These are phyloP conservation scores for Ceratorhiza oryzae-sativae DNA, from an alignment of 1,284 basidiomycete genomes.

Conservation along the genomic window DNA sequence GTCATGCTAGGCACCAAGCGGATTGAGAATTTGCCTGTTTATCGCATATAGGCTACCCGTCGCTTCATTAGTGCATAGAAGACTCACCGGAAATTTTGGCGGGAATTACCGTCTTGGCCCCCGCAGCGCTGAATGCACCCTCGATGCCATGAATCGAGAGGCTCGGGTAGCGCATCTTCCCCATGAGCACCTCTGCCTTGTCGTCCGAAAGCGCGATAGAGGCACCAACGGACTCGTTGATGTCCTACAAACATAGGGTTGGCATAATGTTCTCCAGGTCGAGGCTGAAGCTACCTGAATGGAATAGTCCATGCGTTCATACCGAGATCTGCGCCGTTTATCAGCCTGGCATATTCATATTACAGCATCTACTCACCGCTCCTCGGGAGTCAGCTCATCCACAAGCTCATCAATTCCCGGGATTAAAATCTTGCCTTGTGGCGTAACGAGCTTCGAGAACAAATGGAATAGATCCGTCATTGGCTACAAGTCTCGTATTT, in stretches of 20 bases:
- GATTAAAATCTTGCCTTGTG: conserved; percentile 84
- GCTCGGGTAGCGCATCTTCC: conserved; percentile 85
- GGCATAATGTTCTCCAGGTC: too few species aligned
- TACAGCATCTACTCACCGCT: conserved; percentile 59
- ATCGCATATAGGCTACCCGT: background rate
- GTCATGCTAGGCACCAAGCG: conserved; percentile 61
- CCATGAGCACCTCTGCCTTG: conserved; percentile 89
- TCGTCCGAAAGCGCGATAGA: conserved; percentile 79
- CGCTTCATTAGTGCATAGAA: conserved; percentile 43
- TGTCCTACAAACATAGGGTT: conserved; percentile 66
- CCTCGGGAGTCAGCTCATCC: conserved; percentile 74
- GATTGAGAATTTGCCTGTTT: conserved; percentile 82
- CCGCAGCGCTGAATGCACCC: conserved; percentile 90
- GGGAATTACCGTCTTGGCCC: conserved; percentile 94
- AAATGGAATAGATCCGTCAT: conserved; percentile 82
- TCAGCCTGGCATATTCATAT: conserved; percentile 3
- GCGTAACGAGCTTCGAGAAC: conserved; percentile 88
- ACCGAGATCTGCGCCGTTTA: conserved; percentile 9
- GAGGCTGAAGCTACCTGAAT: too few species aligned
- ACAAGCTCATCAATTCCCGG: conserved; percentile 94
- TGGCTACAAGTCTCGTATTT: conserved; percentile 51
- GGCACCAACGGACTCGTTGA: conserved; percentile 82
- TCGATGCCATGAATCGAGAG: conserved; percentile 97
- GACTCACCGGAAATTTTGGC: conserved; percentile 77
- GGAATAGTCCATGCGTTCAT: conserved; percentile 37